Evolutionary conservation across 1,284 basidiomycete species (phyloP).

Genomic region (Lentinus polychrous): DNA sequence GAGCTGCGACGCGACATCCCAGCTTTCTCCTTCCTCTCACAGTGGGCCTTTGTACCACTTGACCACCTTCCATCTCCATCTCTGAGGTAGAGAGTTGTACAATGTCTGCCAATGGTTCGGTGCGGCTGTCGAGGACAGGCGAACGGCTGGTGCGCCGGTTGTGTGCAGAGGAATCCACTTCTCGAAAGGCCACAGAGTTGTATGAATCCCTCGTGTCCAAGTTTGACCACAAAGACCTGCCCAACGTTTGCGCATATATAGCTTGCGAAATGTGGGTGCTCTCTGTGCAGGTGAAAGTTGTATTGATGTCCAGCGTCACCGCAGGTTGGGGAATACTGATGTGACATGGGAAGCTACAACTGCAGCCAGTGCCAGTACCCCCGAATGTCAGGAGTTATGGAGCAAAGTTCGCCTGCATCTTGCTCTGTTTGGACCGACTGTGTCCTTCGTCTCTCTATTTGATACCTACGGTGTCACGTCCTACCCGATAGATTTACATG

Average conservation of each 20-base stretch:
- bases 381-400: not conserved
- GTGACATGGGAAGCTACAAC: constrained; percentile 2
- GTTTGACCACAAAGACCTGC: not conserved
- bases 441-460: not conserved
- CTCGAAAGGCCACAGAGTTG: not conserved
- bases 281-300: not conserved
- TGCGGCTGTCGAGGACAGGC: not conserved
- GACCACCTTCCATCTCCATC: too few species aligned
- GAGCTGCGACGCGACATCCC: too few species aligned
- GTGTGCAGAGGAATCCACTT: not conserved
- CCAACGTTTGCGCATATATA: constrained; percentile 3
- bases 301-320: not conserved
- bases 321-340: constrained; percentile 3
- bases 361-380: not conserved
- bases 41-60: too few species aligned
- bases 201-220: not conserved
- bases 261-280: constrained; percentile 2
- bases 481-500: not conserved
- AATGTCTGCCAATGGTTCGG: not conserved
- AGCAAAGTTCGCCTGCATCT: not conserved
- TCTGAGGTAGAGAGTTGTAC: too few species aligned
- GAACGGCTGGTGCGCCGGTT: not conserved
- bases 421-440: not conserved
- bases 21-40: too few species aligned
- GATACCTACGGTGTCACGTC: not conserved